Percentiles rank a stretch among this genome's conserved stretches.
Conservation (phyloP, 768 basidiomycete genomes). For the Hortiboletus campestris region DNA sequence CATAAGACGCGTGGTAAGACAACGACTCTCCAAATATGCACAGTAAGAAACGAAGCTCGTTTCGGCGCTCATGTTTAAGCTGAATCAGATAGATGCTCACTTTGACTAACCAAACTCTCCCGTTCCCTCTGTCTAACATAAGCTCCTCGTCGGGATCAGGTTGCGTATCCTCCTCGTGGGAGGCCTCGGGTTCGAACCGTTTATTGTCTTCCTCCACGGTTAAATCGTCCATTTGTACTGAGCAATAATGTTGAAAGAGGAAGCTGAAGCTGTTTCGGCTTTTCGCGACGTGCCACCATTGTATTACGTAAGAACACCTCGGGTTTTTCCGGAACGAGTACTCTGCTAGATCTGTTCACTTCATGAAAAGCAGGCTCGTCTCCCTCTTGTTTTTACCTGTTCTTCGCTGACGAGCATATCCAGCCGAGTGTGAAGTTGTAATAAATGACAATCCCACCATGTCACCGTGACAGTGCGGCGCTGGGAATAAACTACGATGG, state of each 20-base stretch:
- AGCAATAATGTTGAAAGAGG: not conserved
- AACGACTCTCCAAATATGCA: not conserved
- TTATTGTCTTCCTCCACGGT: constrained; percentile 66
- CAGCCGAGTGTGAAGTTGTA: not conserved
- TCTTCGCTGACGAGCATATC: not conserved
- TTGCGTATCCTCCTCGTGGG: constrained; percentile 56
- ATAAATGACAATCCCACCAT: too few relatives aligned
- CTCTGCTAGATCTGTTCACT: too few relatives aligned
- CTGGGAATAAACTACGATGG: not conserved
- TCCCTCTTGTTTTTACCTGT: not conserved
- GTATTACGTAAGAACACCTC: too few relatives aligned
- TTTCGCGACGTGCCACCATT: too few relatives aligned
- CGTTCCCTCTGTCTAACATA: constrained; percentile 73
- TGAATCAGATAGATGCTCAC: constrained; percentile 39
- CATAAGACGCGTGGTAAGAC: constrained; percentile 6
- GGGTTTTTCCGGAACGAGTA: too few relatives aligned
- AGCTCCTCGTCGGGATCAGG: constrained; percentile 82
- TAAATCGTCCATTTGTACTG: constrained; percentile 32
- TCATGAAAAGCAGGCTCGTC: too few relatives aligned
- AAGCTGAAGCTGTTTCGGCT: not conserved
- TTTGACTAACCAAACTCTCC: constrained; percentile 85
- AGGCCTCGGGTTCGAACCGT: constrained; percentile 56
- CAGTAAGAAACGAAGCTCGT: not conserved
- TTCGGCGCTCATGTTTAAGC: not conserved
- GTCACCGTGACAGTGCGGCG: too few relatives aligned